Percentiles rank a stretch among this genome's conserved stretches.
These are phyloP conservation scores for Torulaspora microellipsoides DNA, from an alignment of 805 yeast species.

Conservation along the genomic window DNA sequence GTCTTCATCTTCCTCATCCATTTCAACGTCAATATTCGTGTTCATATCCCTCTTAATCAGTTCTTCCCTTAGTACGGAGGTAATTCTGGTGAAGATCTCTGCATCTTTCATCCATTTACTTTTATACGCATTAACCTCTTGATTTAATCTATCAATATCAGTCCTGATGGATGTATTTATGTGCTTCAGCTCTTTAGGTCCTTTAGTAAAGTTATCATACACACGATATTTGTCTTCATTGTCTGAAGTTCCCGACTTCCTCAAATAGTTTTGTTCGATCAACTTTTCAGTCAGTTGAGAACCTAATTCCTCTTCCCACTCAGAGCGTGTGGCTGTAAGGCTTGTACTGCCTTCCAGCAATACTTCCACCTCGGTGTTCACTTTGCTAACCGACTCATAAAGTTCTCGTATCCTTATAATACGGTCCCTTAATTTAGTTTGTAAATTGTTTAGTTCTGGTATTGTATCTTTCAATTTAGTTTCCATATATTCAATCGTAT, in stretches of 20 bases:
- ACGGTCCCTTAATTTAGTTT: slow-evolving; percentile 15
- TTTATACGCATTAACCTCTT: slow-evolving; percentile 24
- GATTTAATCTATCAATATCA: slow-evolving; percentile 22
- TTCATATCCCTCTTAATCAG: slow-evolving; percentile 20
- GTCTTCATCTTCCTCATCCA: slow-evolving; percentile 15
- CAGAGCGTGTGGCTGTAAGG: slow-evolving; percentile 20
- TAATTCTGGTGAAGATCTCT: slow-evolving; percentile 25
- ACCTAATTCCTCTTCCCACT: slow-evolving; percentile 31
- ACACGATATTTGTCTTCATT: slow-evolving; percentile 19
- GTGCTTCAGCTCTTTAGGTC: slow-evolving; percentile 24
- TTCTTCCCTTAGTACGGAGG: slow-evolving; percentile 26
- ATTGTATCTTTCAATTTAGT: slow-evolving; percentile 9
- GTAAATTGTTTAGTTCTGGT: slow-evolving; percentile 15
- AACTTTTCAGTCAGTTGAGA: slow-evolving; percentile 19
- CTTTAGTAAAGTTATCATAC: slow-evolving; percentile 27
- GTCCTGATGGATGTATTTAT: slow-evolving; percentile 23
- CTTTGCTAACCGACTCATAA: slow-evolving; percentile 21
- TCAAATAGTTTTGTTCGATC: slow-evolving; percentile 21
- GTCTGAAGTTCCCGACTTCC: slow-evolving; percentile 8
- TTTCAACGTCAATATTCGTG: slow-evolving; percentile 9
- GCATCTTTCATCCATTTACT: slow-evolving; percentile 32
- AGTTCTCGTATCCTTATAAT: slow-evolving; percentile 22
- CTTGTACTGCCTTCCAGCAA: slow-evolving; percentile 23
- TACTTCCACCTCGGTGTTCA: slow-evolving; percentile 25
- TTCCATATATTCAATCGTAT: slow-evolving; percentile 13